These are phyloP conservation scores for Hygrophoropsis aurantiaca DNA, from an alignment of 768 basidiomycete species.

Conservation along the genomic window DNA sequence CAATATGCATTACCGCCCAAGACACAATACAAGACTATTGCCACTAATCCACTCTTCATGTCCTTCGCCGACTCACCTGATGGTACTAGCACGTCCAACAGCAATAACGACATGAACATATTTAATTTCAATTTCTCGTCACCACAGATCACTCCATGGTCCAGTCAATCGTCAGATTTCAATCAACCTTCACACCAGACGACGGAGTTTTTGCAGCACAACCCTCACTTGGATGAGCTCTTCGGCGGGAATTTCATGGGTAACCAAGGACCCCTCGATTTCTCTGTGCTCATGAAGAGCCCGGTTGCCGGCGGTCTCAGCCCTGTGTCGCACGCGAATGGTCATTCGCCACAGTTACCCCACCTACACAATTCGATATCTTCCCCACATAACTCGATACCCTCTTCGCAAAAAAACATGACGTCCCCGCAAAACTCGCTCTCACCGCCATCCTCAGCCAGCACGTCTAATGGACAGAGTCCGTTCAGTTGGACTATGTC, in stretches of 20 bases:
- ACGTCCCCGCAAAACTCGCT: slow-evolving; percentile 16
- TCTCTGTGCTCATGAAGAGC: slow-evolving; percentile 33
- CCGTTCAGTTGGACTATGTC: slow-evolving; percentile 26
- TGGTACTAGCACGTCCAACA: slow-evolving; percentile 27
- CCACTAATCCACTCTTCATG: slow-evolving; percentile 82
- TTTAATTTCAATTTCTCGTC: slow-evolving; percentile 49
- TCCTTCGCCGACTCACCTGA: slow-evolving; percentile 70
- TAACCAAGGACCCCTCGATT: slow-evolving; percentile 31
- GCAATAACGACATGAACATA: slow-evolving; percentile 26
- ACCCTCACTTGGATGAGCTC: slow-evolving; percentile 41
- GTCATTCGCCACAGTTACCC: slow-evolving; percentile 13
- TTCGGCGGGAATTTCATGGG: slow-evolving; percentile 42
- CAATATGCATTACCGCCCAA: slow-evolving; percentile 43
- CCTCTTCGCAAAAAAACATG: neutral
- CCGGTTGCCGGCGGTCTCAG: slow-evolving; percentile 35
- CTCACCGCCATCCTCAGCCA: slow-evolving; percentile 23
- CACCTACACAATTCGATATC: slow-evolving; percentile 7
- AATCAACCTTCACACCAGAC: slow-evolving; percentile 15
- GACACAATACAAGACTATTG: slow-evolving; percentile 73
- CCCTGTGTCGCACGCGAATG: slow-evolving; percentile 50
- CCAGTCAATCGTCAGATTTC: slow-evolving; percentile 15
- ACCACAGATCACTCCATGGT: slow-evolving; percentile 38
- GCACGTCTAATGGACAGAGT: slow-evolving; percentile 21
- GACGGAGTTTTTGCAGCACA: slow-evolving; percentile 24
- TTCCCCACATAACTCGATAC: slow-evolving; percentile 9